Base-by-base conservation (phyloP, 495 filamentous ascomycete genomes). In the Neurospora sp. region DNA sequence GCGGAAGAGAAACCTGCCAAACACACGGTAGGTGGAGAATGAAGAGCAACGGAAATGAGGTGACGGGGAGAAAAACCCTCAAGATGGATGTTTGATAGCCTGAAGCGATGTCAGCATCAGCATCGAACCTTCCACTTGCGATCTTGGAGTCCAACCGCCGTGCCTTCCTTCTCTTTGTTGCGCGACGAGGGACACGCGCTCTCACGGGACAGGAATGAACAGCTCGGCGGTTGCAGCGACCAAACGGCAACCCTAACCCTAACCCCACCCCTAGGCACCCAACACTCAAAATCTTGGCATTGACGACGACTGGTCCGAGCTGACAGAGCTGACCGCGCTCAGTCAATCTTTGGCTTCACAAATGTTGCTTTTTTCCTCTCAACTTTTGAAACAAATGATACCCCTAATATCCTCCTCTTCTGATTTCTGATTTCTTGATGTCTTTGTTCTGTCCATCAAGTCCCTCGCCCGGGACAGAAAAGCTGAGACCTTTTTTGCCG, bases 121-220 rank as follows among this genome's bases (percentile, higher is more conserved):
- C 2, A 46, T n/a, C 5, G 42, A 46, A 10, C 42, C 46, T 61
- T 35, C 53, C 27, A 61, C 53, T 31, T 61, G 22, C 11, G 12
- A 61, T 1, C 0, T 48, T 20, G 6, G 10, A 48, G 44, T 48
- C n/a, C 44, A 20, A 61, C 12, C 12, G 7, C 53, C 5, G 53
- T 66, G 53, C 27, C 53, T 66, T 35, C 53, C 22, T 14, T 66
- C 53, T 66, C 53, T 66, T 66, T 66, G 53, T 35, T 35, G 53
- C 27, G 53, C 27, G 35, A 37, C 35, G 35, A 37, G 35, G 5
- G 35, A 37, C 35, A 37, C 35, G 35, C 35, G 35, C 35, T 37
- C 35, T 37, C 35, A 37, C 40, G 40, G 38, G 35, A 71, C 69
- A 16, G 76, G 68, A 76, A 76, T 76, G 66, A 14, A 70, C 68